These are phyloP conservation scores for Noccaea caerulescens DNA, from an alignment of 345 rosid species.

Conservation along the genomic window DNA sequence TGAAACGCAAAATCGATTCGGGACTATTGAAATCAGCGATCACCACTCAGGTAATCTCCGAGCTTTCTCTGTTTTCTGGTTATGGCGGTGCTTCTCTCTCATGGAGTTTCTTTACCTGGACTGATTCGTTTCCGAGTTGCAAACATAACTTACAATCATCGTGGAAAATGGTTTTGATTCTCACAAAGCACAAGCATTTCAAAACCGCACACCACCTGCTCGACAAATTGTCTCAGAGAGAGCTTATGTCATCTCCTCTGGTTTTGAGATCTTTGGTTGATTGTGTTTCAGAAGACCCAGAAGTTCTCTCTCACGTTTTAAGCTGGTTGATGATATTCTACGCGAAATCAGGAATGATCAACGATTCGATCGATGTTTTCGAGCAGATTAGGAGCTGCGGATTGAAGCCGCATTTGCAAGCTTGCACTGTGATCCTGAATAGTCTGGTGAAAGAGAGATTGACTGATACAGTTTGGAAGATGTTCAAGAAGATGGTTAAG, in stretches of 20 bases:
- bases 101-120: slow-evolving; percentile 64
- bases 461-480: slow-evolving; percentile 76
- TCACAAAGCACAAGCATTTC: slow-evolving; percentile 68
- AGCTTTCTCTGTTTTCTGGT: slow-evolving; percentile 45
- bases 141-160: slow-evolving; percentile 70
- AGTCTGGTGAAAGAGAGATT: slow-evolving; percentile 67
- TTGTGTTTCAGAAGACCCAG: slow-evolving; percentile 56
- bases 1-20: slow-evolving; percentile 47
- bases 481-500: slow-evolving; percentile 75
- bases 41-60: slow-evolving; percentile 56
- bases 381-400: slow-evolving; percentile 62
- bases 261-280: slow-evolving; percentile 65
- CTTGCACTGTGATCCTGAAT: slow-evolving; percentile 85
- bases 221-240: slow-evolving; percentile 68
- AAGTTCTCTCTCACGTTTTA: slow-evolving; percentile 68
- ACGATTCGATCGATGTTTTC: slow-evolving; percentile 74
- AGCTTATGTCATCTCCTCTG: slow-evolving; percentile 72
- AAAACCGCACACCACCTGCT: slow-evolving; percentile 79
- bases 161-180: slow-evolving; percentile 79
- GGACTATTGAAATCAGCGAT: slow-evolving; percentile 52
- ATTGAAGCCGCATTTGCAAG: slow-evolving; percentile 77
- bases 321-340: slow-evolving; percentile 84
- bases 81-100: slow-evolving; percentile 52
- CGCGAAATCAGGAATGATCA: slow-evolving; percentile 65
- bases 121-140: slow-evolving; percentile 53